Base-by-base conservation (phyloP, 768 basidiomycete species). In the Hemileccinum impolitum region DNA sequence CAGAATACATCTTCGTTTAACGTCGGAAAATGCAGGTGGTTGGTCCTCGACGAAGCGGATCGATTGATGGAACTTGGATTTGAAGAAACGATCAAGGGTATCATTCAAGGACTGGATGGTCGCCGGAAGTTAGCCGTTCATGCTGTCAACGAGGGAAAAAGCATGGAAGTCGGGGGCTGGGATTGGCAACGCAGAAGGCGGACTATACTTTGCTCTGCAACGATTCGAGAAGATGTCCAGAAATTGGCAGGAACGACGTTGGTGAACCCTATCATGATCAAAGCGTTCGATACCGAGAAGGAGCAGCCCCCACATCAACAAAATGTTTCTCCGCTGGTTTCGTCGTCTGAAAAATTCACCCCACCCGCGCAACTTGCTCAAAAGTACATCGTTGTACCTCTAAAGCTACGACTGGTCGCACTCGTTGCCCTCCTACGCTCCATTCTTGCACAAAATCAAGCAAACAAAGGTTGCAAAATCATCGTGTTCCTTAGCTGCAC, bases 51-150 rank as follows among this genome's bases (percentile, higher is more conserved):
- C 63, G 96, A 99, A 72, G 94, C 95, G 6, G 96, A 99, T 69
- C 78, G 94, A 36, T 72, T 99, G 43, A 98, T 98, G 94, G 94
- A 98, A 55, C 81, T 98, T 37, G 96, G 96, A 0, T 99, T 99
- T 54, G 94, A 96, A 66, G 94, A 98, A 62, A 91, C 93, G 0
- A 88, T 99, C 59, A 81, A 79, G 48, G 93, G 91, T 1, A 96
- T 98, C 54, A 72, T 98, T 31, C 80, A 85, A 60, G 85, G 87
- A 10, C 67, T 99, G 18, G 93, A 97, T 50, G 93, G 92, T 0
- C 79, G 92, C 44, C 70, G 81, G 43, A 84, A 82, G 54, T 74
- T 94, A 7, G 92, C 90, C 5, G 48, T 65, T 39, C 79, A 82
- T 57, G 90, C 85, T 1, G 73, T 81, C 43, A 70, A 77, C 53